Base-by-base conservation (phyloP, 2,329 filamentous ascomycete genomes). In the Eutypa lata region DNA sequence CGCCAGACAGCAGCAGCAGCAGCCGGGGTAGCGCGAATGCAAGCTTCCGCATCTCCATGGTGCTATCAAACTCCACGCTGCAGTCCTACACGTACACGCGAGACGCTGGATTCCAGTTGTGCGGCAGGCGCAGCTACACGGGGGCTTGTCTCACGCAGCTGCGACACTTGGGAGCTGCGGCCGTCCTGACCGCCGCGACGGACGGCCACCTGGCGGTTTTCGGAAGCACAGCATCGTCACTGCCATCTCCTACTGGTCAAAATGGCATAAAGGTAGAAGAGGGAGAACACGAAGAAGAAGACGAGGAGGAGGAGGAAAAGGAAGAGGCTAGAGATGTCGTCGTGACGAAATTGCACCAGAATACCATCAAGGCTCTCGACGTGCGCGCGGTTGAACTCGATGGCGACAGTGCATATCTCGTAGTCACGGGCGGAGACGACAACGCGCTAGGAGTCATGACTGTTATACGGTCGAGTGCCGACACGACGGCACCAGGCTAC, bases 361-460 rank as follows among this genome's bases (percentile, higher is more conserved):
- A 82, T 68, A 85, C 87, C 48, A 83, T 97, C 66, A 95, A 96
- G 68, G 74, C 77, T 19, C 71, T 88, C 2, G 79, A 80, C 54
- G 54, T 83, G 48, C 56, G 61, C 3, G 43, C 18, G 14, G 37
- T 53, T 28, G 26, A 47, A 53, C 48, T 26, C 49, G 76, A 14
- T 59, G 63, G 18, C 57, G 65, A 28, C 61, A 60, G n/a, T 58
- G 70, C 49, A 60, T 73, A 59, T 59, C 56, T 89, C 1, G 65
- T 96, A 18, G 68, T 90, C 4, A 91, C 90, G 0, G 91, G 90
- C 24, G 91, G 94, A 21, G 94, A 99, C 62, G 94, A 97, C 69
- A 94, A 94, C 56, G 87, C 88, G 3, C 69, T 97, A 0, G 86
- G 81, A 0, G 51, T 71, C 7, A 42, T 53, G 33, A 38, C 35